Percentiles rank a stretch among this genome's conserved stretches.
Evolutionary conservation across 768 basidiomycete genomes (phyloP).

Genomic region (Asterophora parasitica): DNA sequence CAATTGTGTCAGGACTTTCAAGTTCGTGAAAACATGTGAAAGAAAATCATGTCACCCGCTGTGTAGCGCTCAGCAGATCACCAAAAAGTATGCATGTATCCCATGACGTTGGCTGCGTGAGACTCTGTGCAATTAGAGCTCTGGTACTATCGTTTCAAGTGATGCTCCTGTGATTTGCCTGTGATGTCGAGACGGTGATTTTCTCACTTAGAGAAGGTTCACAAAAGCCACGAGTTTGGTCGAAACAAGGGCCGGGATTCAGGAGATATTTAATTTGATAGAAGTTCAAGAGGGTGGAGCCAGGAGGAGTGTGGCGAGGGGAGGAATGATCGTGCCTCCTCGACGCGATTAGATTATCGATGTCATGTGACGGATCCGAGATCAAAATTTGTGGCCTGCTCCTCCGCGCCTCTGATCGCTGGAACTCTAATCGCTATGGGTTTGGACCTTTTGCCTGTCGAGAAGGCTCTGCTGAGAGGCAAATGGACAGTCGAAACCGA

Average conservation of each 20-base stretch:
- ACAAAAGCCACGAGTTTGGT: not conserved
- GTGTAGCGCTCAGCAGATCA: not conserved
- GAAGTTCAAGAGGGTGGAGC: not conserved
- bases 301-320: constrained; percentile 3
- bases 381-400: constrained; percentile 11
- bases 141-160: not conserved
- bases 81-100: not conserved
- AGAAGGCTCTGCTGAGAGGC: constrained; percentile 56
- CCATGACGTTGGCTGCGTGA: not conserved
- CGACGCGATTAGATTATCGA: constrained; percentile 5
- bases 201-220: not conserved
- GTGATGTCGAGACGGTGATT: constrained; percentile 5
- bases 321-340: constrained; percentile 1
- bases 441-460: constrained; percentile 29
- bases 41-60: too few relatives aligned
- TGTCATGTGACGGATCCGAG: constrained; percentile 1
- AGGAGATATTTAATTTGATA: constrained; percentile 2
- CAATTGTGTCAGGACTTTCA: too few relatives aligned
- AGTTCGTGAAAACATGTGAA: too few relatives aligned
- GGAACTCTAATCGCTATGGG: constrained; percentile 15
- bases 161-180: not conserved
- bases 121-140: not conserved
- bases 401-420: not conserved
- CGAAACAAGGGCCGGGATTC: not conserved
- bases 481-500: constrained; percentile 29